Evolutionary conservation across 306 rosid genomes (phyloP).

Genomic region (Malus sieversii): DNA sequence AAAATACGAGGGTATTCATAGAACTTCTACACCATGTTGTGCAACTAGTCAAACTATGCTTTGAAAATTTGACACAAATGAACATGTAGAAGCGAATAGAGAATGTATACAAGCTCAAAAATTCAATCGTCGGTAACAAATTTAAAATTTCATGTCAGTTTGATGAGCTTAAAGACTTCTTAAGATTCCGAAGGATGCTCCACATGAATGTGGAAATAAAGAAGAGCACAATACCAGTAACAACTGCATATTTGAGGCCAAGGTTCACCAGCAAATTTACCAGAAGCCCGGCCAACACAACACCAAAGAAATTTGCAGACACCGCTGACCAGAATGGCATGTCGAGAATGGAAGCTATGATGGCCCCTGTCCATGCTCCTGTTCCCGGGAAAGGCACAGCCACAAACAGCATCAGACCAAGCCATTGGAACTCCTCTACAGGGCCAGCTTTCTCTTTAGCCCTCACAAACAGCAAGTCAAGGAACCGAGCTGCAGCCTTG

Average conservation of each 20-base stretch:
- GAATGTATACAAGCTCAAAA: neutral
- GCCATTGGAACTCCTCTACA: slow-evolving; percentile 96
- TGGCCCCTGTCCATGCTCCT: slow-evolving; percentile 93
- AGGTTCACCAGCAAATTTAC: slow-evolving; percentile 89
- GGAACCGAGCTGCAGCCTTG: slow-evolving; percentile 42
- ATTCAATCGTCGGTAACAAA: neutral
- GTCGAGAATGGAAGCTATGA: slow-evolving; percentile 82
- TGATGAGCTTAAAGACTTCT: slow-evolving; percentile 34
- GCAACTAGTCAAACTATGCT: neutral
- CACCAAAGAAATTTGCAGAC: slow-evolving; percentile 78
- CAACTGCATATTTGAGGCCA: slow-evolving; percentile 68
- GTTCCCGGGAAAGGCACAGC: slow-evolving; percentile 98
- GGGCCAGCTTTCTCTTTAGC: slow-evolving; percentile 90
- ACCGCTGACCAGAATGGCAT: slow-evolving; percentile 89
- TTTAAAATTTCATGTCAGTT: slow-evolving; percentile 8
- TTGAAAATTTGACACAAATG: neutral
- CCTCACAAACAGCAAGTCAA: slow-evolving; percentile 56
- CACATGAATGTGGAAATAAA: slow-evolving; percentile 86
- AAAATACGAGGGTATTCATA: neutral
- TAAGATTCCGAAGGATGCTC: slow-evolving; percentile 63
- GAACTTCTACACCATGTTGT: neutral
- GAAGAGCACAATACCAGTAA: slow-evolving; percentile 72
- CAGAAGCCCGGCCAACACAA: slow-evolving; percentile 77
- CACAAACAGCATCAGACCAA: slow-evolving; percentile 87
- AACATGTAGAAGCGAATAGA: neutral